A percentile compares a stretch with the other conserved stretches of the same genome.
Conservation (phyloP, 2,329 filamentous ascomycete species). For the Cladorrhinum sp. region DNA sequence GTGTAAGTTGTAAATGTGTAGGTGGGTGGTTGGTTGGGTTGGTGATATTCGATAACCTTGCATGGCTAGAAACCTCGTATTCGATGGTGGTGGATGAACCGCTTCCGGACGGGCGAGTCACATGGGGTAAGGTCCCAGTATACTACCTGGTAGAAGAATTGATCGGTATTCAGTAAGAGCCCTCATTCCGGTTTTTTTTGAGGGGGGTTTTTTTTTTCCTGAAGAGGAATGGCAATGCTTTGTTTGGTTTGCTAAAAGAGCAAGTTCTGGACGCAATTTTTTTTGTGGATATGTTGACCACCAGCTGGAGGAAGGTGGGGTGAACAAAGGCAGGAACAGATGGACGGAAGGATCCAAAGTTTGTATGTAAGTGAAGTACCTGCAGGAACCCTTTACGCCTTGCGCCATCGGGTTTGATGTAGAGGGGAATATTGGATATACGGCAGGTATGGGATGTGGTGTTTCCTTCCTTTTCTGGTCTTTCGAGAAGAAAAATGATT, state of each 20-base stretch:
- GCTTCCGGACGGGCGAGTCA: background rate
- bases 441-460: background rate
- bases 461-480: background rate
- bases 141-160: too few species aligned
- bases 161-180: too few species aligned
- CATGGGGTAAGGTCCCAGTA: background rate
- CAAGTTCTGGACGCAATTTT: too few species aligned
- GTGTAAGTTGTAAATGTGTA: background rate
- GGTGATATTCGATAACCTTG: background rate
- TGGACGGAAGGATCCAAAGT: background rate
- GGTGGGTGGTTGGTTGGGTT: background rate
- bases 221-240: too few species aligned
- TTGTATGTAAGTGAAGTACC: background rate
- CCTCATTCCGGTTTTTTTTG: too few species aligned
- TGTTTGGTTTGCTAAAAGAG: too few species aligned
- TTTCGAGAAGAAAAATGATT: background rate
- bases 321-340: background rate
- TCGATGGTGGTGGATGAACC: background rate
- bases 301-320: background rate
- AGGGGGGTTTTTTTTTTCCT: too few species aligned
- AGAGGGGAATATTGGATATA: background rate
- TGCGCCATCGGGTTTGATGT: background rate
- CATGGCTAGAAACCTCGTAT: background rate
- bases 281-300: too few species aligned
- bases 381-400: background rate